phyloP scores from a whole-genome alignment of 805 yeast genomes.

The Yamadazyma kitorensis region DNA sequence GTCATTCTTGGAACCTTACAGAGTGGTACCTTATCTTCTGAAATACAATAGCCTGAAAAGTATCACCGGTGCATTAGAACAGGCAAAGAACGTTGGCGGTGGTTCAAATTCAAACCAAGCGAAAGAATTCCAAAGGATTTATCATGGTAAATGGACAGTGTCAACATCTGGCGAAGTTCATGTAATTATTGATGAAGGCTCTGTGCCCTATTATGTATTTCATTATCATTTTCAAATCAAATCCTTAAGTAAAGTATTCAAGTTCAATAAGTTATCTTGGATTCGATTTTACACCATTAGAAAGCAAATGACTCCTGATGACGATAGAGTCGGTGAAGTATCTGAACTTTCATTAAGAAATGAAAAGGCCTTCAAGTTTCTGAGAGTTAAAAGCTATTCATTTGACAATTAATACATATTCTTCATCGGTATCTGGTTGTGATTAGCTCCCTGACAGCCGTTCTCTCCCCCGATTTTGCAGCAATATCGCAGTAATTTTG shows the following conservation, averaged over 20 bases:
- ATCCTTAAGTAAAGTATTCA: slow-evolving; percentile 53
- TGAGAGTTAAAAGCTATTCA: slow-evolving; percentile 49
- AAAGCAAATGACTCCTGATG: slow-evolving; percentile 32
- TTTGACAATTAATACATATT: slow-evolving; percentile 8
- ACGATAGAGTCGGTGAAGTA: slow-evolving; percentile 49
- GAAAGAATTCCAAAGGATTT: slow-evolving; percentile 33
- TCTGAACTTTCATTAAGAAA: slow-evolving; percentile 54
- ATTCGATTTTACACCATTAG: slow-evolving; percentile 55
- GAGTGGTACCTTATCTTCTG: slow-evolving; percentile 59
- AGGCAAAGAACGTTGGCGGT: slow-evolving; percentile 9
- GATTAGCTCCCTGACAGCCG: no score
- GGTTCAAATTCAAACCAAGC: slow-evolving; percentile 8
- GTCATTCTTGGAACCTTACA: slow-evolving; percentile 67
- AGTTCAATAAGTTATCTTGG: slow-evolving; percentile 77
- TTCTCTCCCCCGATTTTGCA: no score
- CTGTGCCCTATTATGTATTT: slow-evolving; percentile 59
- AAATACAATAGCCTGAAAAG: slow-evolving; percentile 16
- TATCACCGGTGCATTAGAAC: slow-evolving; percentile 13
- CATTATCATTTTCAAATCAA: slow-evolving; percentile 60
- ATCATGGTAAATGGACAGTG: slow-evolving; percentile 57
- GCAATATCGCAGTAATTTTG: no score
- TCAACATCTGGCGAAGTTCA: slow-evolving; percentile 49
- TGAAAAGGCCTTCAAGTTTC: slow-evolving; percentile 79
- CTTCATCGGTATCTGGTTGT: no score
- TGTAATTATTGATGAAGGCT: slow-evolving; percentile 53